A percentile compares a stretch with the other conserved stretches of the same genome.
Conservation (phyloP, 2,329 filamentous ascomycete species). For the Mariannaea sp. region DNA sequence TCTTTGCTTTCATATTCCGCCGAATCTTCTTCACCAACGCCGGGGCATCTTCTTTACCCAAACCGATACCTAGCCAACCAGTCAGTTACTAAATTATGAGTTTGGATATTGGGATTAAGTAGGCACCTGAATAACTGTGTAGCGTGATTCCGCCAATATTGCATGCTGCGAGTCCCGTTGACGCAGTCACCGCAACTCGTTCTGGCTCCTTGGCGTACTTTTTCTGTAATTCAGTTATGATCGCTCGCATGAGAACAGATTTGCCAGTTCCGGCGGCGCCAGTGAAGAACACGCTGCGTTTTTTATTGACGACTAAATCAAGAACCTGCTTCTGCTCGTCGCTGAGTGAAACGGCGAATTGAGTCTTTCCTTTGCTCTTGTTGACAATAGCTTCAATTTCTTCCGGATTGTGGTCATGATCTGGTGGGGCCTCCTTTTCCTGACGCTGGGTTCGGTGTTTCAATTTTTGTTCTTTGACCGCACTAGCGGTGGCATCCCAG, state of each 20-base stretch:
- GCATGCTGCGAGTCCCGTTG: slow-evolving; percentile 92
- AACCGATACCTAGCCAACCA: slow-evolving; percentile 64
- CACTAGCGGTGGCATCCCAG: slow-evolving; percentile 34
- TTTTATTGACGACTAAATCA: slow-evolving; percentile 77
- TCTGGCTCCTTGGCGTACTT: slow-evolving; percentile 81
- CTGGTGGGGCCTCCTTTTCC: slow-evolving; percentile 48
- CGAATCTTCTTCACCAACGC: slow-evolving; percentile 89
- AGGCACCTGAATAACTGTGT: slow-evolving; percentile 83
- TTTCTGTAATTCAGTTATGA: slow-evolving; percentile 78
- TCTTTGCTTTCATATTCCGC: slow-evolving; percentile 83
- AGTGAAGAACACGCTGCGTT: slow-evolving; percentile 95
- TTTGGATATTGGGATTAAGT: not conserved
- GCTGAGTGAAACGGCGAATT: slow-evolving; percentile 71
- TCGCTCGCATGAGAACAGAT: slow-evolving; percentile 91
- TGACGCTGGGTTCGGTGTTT: slow-evolving; percentile 65
- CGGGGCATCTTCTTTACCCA: slow-evolving; percentile 85
- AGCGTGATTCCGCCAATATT: slow-evolving; percentile 96
- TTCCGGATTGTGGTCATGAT: slow-evolving; percentile 33
- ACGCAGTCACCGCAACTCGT: slow-evolving; percentile 89
- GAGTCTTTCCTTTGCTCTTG: slow-evolving; percentile 39
- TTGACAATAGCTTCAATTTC: slow-evolving; percentile 46
- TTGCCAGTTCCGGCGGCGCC: slow-evolving; percentile 97
- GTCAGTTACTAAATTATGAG: not conserved
- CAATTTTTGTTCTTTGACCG: slow-evolving; percentile 70
- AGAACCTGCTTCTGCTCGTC: slow-evolving; percentile 85